Evolutionary conservation across 352 stramenopile species (phyloP).

Genomic region (Peronosclerospora sorghi): DNA sequence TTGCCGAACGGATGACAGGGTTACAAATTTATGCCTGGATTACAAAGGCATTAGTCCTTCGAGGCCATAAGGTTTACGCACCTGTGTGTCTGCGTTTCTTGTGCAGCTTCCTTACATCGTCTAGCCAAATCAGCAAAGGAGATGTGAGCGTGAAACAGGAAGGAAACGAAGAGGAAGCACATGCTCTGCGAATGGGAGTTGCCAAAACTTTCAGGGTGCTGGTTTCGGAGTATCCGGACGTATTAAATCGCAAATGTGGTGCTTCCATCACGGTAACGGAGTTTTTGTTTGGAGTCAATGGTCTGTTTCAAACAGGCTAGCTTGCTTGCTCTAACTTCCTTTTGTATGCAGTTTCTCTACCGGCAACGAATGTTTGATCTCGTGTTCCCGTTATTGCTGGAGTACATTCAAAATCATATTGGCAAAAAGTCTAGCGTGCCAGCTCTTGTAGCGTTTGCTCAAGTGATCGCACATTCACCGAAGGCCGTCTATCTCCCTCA

Average conservation of each 20-base stretch:
- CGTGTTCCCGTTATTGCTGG: constrained; percentile 57
- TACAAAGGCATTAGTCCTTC: constrained; percentile 71
- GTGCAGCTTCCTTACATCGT: constrained; percentile 47
- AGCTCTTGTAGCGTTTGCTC: constrained; percentile 61
- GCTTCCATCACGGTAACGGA: constrained; percentile 60
- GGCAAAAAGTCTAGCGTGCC: constrained; percentile 34
- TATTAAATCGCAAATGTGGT: constrained; percentile 77
- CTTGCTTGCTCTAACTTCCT: not conserved
- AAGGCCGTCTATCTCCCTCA: constrained; percentile 72
- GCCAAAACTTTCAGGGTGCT: constrained; percentile 74
- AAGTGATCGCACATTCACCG: constrained; percentile 73
- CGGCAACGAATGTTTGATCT: constrained; percentile 72
- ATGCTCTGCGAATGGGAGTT: constrained; percentile 54
- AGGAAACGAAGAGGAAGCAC: constrained; percentile 9
- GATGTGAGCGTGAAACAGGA: constrained; percentile 22
- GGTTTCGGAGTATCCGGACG: constrained; percentile 65
- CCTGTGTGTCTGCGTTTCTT: constrained; percentile 59
- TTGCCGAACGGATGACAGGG: constrained; percentile 40
- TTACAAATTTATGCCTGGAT: constrained; percentile 82
- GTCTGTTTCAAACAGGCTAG: not conserved
- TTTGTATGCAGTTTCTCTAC: constrained; percentile 49
- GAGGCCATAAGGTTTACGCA: constrained; percentile 59
- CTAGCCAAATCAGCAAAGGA: constrained; percentile 7
- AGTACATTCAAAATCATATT: constrained; percentile 42
- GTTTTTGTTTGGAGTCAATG: not conserved